A percentile compares a stretch with the other conserved stretches of the same genome.
Evolutionary conservation across 768 basidiomycete species (phyloP).

Genomic region (Russula emetica): DNA sequence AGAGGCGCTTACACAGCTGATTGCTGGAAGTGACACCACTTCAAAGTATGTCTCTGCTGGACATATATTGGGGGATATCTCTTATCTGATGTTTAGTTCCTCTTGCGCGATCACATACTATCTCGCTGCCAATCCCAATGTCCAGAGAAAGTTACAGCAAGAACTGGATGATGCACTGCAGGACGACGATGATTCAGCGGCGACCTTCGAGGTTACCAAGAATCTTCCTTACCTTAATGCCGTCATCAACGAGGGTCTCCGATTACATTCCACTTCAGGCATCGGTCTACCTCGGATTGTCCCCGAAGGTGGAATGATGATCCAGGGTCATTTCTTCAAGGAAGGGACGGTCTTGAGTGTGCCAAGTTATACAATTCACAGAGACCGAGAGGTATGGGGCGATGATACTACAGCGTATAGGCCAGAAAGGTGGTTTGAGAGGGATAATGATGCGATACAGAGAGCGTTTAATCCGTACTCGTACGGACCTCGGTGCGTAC

Average conservation of each 20-base stretch:
- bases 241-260: slow-evolving; percentile 80
- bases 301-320: slow-evolving; percentile 66
- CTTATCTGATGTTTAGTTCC: slow-evolving; percentile 47
- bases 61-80: background rate
- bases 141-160: slow-evolving; percentile 66
- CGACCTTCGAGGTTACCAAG: slow-evolving; percentile 67
- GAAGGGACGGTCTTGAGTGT: slow-evolving; percentile 73
- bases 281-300: slow-evolving; percentile 79
- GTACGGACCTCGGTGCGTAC: slow-evolving; percentile 64
- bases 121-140: slow-evolving; percentile 61
- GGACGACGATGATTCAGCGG: slow-evolving; percentile 57
- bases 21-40: slow-evolving; percentile 89
- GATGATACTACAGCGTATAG: slow-evolving; percentile 67
- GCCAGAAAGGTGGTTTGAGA: slow-evolving; percentile 84
- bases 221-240: slow-evolving; percentile 76
- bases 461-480: slow-evolving; percentile 85
- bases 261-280: slow-evolving; percentile 78
- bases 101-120: slow-evolving; percentile 87
- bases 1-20: slow-evolving; percentile 80
- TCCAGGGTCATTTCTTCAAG: slow-evolving; percentile 58
- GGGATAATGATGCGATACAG: slow-evolving; percentile 54
- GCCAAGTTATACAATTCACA: slow-evolving; percentile 80
- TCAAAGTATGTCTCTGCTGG: slow-evolving; percentile 62
- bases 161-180: slow-evolving; percentile 64
- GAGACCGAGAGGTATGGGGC: slow-evolving; percentile 70